Percentiles rank a stretch among this genome's conserved stretches.
phyloP scores from a whole-genome alignment of 768 basidiomycete genomes.

The Rhodotorula kratochvilovae region DNA sequence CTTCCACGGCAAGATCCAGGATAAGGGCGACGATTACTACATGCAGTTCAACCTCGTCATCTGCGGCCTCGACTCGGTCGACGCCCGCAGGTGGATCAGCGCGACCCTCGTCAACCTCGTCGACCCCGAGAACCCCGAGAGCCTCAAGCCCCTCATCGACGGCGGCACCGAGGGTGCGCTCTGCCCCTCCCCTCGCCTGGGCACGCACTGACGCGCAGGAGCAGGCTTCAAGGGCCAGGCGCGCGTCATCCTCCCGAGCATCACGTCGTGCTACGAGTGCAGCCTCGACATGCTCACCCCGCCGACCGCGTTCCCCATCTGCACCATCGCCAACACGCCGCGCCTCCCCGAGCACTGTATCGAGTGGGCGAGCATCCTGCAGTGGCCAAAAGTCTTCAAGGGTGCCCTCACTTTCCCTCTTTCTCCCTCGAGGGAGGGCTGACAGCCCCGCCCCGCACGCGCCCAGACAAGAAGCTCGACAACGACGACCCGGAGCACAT shows the following conservation, averaged over 20 bases:
- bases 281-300: conserved; percentile 98
- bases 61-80: conserved; percentile 93
- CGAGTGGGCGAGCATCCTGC: conserved; percentile 97
- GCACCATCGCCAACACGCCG: conserved; percentile 98
- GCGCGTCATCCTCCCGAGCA: conserved; percentile 88
- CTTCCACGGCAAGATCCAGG: conserved; percentile 95
- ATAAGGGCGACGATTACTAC: conserved; percentile 91
- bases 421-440: no score
- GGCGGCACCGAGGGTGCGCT: conserved; percentile 95
- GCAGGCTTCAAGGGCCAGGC: conserved; percentile 99
- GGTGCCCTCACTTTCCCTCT: conserved; percentile 53
- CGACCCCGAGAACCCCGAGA: conserved; percentile 86
- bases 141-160: conserved; percentile 92
- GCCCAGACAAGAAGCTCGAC: conserved; percentile 84
- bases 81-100: conserved; percentile 97
- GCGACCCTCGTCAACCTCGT: conserved; percentile 93
- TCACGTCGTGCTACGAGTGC: conserved; percentile 96
- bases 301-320: conserved; percentile 92
- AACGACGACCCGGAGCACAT: conserved; percentile 97
- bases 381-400: conserved; percentile 92
- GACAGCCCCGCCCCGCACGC: background rate
- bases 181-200: no score
- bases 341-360: conserved; percentile 98
- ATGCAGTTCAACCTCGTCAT: conserved; percentile 95
- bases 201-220: no score